Percentiles rank a stretch among this genome's conserved stretches.
Evolutionary conservation across 2,329 filamentous ascomycete genomes (phyloP).

Genomic region (Alternaria infectoria): DNA sequence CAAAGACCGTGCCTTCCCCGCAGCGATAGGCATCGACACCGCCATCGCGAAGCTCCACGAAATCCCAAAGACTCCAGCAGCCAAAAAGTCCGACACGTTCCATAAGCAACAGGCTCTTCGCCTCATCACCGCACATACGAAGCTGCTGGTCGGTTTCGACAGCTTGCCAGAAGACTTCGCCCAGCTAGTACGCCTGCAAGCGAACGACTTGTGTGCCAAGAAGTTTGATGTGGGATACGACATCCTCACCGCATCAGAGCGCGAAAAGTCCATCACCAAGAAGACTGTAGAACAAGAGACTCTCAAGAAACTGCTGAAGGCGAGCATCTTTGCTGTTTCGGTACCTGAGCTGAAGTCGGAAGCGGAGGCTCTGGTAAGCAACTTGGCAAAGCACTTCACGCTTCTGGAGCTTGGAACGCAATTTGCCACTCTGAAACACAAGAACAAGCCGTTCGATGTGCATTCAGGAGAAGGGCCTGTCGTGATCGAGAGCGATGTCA

Average conservation of each 20-base stretch:
- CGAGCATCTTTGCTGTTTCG: constrained; percentile 83
- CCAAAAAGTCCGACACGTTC: constrained; percentile 75
- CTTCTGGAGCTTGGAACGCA: constrained; percentile 87
- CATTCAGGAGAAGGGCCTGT: constrained; percentile 85
- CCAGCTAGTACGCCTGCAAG: constrained; percentile 82
- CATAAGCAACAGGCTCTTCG: constrained; percentile 95
- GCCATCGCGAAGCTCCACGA: constrained; percentile 90
- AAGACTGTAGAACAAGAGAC: constrained; percentile 82
- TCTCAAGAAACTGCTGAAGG: constrained; percentile 86
- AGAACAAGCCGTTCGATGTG: constrained; percentile 80
- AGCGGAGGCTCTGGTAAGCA: constrained; percentile 75
- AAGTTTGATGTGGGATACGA: constrained; percentile 75
- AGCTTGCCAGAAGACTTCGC: constrained; percentile 88
- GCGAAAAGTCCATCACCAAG: constrained; percentile 83
- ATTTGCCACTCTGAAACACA: constrained; percentile 80
- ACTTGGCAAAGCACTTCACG: constrained; percentile 87
- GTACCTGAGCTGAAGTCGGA: constrained; percentile 80
- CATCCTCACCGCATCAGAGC: constrained; percentile 75
- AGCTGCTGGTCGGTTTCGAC: constrained; percentile 87
- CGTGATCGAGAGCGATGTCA: constrained; percentile 81
- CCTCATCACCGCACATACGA: constrained; percentile 85
- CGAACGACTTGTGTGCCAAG: constrained; percentile 78
- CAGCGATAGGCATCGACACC: constrained; percentile 83
- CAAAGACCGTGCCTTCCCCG: constrained; percentile 85
- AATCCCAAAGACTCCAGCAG: constrained; percentile 65